A percentile compares a stretch with the other conserved stretches of the same genome.
phyloP scores from a whole-genome alignment of 1,139 yeast species.

The Candida neerlandica region DNA sequence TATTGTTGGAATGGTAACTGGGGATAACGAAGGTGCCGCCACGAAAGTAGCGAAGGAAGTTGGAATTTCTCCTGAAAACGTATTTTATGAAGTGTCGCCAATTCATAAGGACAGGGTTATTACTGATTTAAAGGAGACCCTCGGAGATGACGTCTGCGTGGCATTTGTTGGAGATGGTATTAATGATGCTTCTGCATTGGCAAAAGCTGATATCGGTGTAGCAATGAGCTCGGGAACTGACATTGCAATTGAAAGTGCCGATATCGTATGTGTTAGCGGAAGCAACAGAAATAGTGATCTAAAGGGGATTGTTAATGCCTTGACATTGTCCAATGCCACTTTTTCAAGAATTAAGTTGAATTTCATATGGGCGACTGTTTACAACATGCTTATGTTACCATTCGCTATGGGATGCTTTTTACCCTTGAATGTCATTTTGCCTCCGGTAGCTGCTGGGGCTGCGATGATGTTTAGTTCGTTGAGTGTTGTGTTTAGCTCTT shows the following conservation, averaged over 20 bases:
- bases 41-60: conserved; percentile 62
- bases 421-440: conserved; percentile 75
- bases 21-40: conserved; percentile 75
- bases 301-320: conserved; percentile 68
- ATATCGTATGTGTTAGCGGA: conserved; percentile 64
- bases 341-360: conserved; percentile 77
- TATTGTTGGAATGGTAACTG: conserved; percentile 87
- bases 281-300: conserved; percentile 45
- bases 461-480: conserved; percentile 94
- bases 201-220: conserved; percentile 84
- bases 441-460: conserved; percentile 90
- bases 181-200: conserved; percentile 95
- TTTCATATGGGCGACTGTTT: conserved; percentile 82
- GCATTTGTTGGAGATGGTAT: conserved; percentile 98
- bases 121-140: conserved; percentile 52
- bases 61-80: conserved; percentile 65
- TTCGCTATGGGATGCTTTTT: conserved; percentile 90
- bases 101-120: conserved; percentile 73
- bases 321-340: conserved; percentile 71
- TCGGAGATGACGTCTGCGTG: conserved; percentile 45
- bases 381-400: conserved; percentile 88
- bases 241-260: conserved; percentile 95
- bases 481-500: conserved; percentile 82
- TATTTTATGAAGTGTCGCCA: conserved; percentile 80
- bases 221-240: conserved; percentile 94